Evolutionary conservation across 495 filamentous ascomycete genomes (phyloP).

Genomic region (Aspergillus coremiiformis): DNA sequence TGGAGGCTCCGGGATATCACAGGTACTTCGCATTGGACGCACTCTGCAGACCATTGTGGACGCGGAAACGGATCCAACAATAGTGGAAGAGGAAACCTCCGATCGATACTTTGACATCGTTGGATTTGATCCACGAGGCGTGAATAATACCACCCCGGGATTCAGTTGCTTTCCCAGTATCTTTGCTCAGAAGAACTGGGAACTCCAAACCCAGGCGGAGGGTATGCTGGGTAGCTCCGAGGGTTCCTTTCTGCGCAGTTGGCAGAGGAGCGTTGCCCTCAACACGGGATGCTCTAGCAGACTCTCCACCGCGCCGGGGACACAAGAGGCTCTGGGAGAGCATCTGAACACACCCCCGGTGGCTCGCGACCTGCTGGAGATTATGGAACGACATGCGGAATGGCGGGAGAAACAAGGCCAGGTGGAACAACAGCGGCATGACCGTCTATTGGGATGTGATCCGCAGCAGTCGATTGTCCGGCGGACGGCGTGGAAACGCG

Average conservation of each 20-base stretch:
- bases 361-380: slow-evolving; percentile 43
- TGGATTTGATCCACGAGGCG: slow-evolving; percentile 49
- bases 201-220: slow-evolving; percentile 33
- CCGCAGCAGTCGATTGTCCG: slow-evolving; percentile 17
- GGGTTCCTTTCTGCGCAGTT: slow-evolving; percentile 35
- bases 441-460: slow-evolving; percentile 27
- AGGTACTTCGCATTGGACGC: slow-evolving; percentile 28
- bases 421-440: slow-evolving; percentile 19
- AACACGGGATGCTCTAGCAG: slow-evolving; percentile 30
- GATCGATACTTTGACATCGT: slow-evolving; percentile 49
- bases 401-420: slow-evolving; percentile 34
- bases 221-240: slow-evolving; percentile 35
- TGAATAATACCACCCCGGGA: slow-evolving; percentile 42
- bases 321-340: slow-evolving; percentile 33
- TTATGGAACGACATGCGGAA: slow-evolving; percentile 44
- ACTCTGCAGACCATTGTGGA: slow-evolving; percentile 39
- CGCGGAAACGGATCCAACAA: slow-evolving; percentile 23
- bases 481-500: slow-evolving; percentile 28
- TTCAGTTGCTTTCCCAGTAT: slow-evolving; percentile 43
- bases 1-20: slow-evolving; percentile 41
- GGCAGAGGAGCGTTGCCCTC: slow-evolving; percentile 42
- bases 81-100: neutral
- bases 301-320: slow-evolving; percentile 17
- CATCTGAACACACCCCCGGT: slow-evolving; percentile 43
- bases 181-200: slow-evolving; percentile 32